These are phyloP conservation scores for Cercophora newfieldiana DNA, from an alignment of 495 filamentous ascomycete species.

Conservation along the genomic window DNA sequence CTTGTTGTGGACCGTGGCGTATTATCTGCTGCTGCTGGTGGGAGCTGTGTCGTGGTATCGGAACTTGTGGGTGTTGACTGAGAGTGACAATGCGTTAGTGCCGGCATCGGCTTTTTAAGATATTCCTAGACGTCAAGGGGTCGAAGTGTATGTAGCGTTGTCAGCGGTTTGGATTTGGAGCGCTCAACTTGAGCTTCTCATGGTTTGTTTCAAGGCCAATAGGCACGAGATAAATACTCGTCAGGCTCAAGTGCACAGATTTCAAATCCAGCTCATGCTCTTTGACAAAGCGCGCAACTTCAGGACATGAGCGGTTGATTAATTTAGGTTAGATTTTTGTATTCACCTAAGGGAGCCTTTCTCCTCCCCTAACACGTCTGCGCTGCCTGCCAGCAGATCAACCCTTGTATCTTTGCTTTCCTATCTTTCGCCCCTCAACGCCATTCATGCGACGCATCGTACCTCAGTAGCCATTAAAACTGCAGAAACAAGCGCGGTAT, in stretches of 20 bases:
- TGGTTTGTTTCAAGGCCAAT: too few relatives aligned
- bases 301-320: not conserved
- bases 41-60: conserved; percentile 71
- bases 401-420: not conserved
- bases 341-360: not conserved
- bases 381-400: not conserved
- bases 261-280: too few relatives aligned
- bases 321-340: not conserved
- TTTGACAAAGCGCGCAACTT: too few relatives aligned
- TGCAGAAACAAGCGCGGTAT: conserved; percentile 16
- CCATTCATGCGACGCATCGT: conserved; percentile 24
- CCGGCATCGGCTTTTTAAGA: conserved; percentile 30
- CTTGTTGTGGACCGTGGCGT: conserved; percentile 69
- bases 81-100: conserved; percentile 53
- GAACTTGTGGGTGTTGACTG: conserved; percentile 71
- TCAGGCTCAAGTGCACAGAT: too few relatives aligned
- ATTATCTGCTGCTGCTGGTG: conserved; percentile 70
- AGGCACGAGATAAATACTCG: too few relatives aligned
- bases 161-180: too few relatives aligned
- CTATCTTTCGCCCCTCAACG: conserved; percentile 7
- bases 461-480: conserved; percentile 14
- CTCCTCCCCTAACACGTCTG: not conserved
- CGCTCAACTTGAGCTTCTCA: too few relatives aligned
- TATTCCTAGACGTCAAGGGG: not conserved
- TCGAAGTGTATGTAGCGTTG: too few relatives aligned